Evolutionary conservation across 345 rosid species (phyloP), one percentile per base, ranked within the genome.

Genomic region (Aegle marmelos): DNA sequence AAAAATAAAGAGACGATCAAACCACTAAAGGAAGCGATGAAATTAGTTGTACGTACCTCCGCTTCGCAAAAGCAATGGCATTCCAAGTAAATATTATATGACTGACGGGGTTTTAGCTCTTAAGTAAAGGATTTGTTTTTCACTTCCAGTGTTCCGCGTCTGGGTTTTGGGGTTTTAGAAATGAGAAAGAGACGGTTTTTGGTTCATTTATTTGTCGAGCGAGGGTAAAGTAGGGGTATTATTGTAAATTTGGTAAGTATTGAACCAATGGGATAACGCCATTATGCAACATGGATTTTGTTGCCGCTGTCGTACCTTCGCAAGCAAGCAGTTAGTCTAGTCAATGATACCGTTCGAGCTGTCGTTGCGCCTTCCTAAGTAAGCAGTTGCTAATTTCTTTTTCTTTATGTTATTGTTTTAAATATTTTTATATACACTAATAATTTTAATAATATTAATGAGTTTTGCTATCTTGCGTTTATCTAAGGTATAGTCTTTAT

Each of bases 191-290:
- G 34, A 69, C 14, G 57, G 11, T 41, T 50, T 50, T 16, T 63
- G 19, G 22, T 65, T 36, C n/a, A 13, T 41, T 4, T 9, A 53
- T 3, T 37, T 36, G 34, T 56, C 39, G 13, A 77, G 8, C 30
- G 54, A 54, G 66, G 71, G 65, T 53, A 50, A 63, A 27, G 70
- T 30, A 8, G 33, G 81, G 81, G 56, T 54, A 63, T 24, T 64
- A 21, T 54, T 57, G 81, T 56, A 54, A 78, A 34, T 53, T 63
- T 4, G 0, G 5, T 7, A 34, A 56, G 11, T 34, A 14, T 37
- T 6, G 0, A 25, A 36, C 76, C 53, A 72, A 14, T 14, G 13
- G 4, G 24, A 57, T 48, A 27, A 28, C 59, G 57, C 57, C 57
- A 53, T 3, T 2, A 2, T 45, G 50, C 0, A 4, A 45, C 50